phyloP scores from a whole-genome alignment of 805 yeast species.

The Saturnispora quitensis region DNA sequence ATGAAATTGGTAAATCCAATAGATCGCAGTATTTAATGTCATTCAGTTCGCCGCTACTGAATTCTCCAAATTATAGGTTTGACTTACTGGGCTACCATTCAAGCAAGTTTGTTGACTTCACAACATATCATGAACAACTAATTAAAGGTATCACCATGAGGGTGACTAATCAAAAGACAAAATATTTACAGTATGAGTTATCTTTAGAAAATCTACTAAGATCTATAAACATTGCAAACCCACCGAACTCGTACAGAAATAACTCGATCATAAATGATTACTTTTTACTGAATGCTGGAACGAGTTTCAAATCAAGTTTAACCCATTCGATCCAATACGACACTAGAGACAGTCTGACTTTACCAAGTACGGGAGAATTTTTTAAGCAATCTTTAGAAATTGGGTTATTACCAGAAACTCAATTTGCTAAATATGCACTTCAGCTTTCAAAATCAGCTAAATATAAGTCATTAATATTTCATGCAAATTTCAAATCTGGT shows the following conservation, averaged over 20 bases:
- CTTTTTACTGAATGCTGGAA: constrained; percentile 34
- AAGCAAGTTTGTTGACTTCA: constrained; percentile 39
- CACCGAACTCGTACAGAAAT: constrained; percentile 20
- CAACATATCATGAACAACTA: constrained; percentile 35
- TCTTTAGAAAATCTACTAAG: constrained; percentile 36
- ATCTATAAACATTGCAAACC: constrained; percentile 25
- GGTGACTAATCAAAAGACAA: constrained; percentile 27
- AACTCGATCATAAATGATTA: constrained; percentile 27
- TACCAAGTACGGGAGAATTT: constrained; percentile 36
- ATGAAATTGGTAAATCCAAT: constrained; percentile 37
- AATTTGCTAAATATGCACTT: constrained; percentile 33
- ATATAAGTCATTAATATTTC: constrained; percentile 13
- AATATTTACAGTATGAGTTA: constrained; percentile 38
- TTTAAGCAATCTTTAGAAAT: constrained; percentile 24
- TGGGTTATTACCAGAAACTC: constrained; percentile 21
- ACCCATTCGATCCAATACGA: constrained; percentile 35
- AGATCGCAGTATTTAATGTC: constrained; percentile 41
- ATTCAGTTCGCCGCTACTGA: constrained; percentile 37
- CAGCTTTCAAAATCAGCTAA: constrained; percentile 31
- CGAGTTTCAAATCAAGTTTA: constrained; percentile 36
- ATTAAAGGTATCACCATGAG: constrained; percentile 36
- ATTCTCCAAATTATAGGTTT: constrained; percentile 32
- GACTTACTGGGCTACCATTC: constrained; percentile 35
- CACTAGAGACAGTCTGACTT: constrained; percentile 33
- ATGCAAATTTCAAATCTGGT: constrained; percentile 22